Evolutionary conservation across 2,329 filamentous ascomycete genomes (phyloP).

Genomic region (Colletotrichum tanaceti): DNA sequence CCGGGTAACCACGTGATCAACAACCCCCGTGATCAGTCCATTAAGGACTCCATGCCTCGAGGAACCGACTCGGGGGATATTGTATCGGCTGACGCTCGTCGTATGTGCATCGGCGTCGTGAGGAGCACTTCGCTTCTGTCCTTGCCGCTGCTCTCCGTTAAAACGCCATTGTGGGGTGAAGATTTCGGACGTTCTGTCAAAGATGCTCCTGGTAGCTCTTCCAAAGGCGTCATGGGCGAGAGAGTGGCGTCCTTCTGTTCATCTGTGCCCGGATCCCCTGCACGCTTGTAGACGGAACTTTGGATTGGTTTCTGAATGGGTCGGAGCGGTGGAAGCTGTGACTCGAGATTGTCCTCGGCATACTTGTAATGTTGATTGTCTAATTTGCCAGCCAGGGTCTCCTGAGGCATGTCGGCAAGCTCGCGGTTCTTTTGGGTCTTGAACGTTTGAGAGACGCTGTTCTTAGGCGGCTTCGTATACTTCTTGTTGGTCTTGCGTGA

Average conservation of each 20-base stretch:
- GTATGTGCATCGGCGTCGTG: constrained; percentile 30
- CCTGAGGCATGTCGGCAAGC: constrained; percentile 45
- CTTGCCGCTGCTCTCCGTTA: constrained; percentile 6
- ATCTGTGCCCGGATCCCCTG: background rate
- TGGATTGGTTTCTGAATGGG: constrained; percentile 41
- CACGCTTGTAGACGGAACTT: constrained; percentile 40
- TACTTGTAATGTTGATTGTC: constrained; percentile 42
- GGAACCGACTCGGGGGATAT: constrained; percentile 59
- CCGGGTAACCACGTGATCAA: background rate
- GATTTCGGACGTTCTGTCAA: constrained; percentile 35
- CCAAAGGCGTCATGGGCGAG: background rate
- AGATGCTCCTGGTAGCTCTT: constrained; percentile 26
- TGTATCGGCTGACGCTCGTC: constrained; percentile 46
- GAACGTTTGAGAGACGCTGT: constrained; percentile 56
- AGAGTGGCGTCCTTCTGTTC: background rate
- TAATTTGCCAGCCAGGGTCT: constrained; percentile 43
- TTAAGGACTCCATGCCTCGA: constrained; percentile 53
- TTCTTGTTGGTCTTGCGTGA: constrained; percentile 52
- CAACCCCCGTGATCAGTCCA: constrained; percentile 45
- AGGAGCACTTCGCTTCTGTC: constrained; percentile 30
- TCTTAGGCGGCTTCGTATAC: constrained; percentile 51
- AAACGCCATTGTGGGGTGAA: constrained; percentile 21
- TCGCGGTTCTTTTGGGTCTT: constrained; percentile 56
- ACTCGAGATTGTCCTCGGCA: constrained; percentile 41
- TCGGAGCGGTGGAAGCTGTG: constrained; percentile 45